Evolutionary conservation across 139 green algal genomes (phyloP), one percentile per base, ranked within the genome.

Genomic region (Chlorella ohadii): DNA sequence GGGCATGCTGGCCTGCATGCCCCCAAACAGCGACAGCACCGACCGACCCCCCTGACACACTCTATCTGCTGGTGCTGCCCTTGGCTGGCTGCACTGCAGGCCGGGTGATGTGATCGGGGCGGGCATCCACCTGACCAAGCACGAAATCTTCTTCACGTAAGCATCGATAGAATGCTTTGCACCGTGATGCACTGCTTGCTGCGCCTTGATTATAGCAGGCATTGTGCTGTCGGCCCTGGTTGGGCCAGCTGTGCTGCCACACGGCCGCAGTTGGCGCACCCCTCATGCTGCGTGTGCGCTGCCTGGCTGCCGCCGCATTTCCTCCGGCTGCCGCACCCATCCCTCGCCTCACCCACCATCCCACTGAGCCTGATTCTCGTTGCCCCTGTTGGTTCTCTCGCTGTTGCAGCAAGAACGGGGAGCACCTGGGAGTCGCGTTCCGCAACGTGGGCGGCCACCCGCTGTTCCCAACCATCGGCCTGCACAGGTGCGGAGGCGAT

Each of bases 131-230:
- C 83, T 97, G 36, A 87, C 85, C 7, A 85, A 74, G 2, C 88
- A 94, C 64, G 92, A 97, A 78, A 95, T 98, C 22, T 98, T 98
- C 89, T 98, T 98, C 90, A 98, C 96, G 94, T 96, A 67, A 88
- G 92, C 16, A n/a, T 2, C 1, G 4, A 2, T 3, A 3, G 38
- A 19, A n/a, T n/a, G n/a, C n/a, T n/a, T n/a, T n/a, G n/a, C n/a
- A n/a, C n/a, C n/a, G n/a, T n/a, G n/a, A n/a, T n/a, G n/a, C n/a
- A n/a, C n/a, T n/a, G n/a, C n/a, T n/a, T n/a, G n/a, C n/a, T n/a
- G n/a, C n/a, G n/a, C n/a, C n/a, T n/a, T n/a, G n/a, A n/a, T n/a
- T n/a, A n/a, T n/a, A n/a, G n/a, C n/a, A n/a, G n/a, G n/a, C n/a
- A n/a, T n/a, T n/a, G n/a, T n/a, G n/a, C n/a, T n/a, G n/a, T n/a